Conservation (phyloP, 192 early-diverging fungal species). For the Mortierella alpina region DNA sequence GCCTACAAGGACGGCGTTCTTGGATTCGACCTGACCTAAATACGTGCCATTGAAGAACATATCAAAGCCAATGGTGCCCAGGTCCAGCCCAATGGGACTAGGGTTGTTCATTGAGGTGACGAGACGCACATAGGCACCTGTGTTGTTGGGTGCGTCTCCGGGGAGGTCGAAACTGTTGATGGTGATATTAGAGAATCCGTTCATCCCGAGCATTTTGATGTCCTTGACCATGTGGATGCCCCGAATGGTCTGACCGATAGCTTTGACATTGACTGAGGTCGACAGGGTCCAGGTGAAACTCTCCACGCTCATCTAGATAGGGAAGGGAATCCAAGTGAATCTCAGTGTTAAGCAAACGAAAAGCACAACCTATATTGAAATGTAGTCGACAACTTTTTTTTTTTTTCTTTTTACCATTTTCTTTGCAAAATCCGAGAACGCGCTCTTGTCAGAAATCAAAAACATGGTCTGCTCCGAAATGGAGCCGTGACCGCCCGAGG, state of each 20-base stretch:
- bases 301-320: conserved; percentile 29
- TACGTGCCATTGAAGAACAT: conserved; percentile 58
- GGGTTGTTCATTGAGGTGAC: conserved; percentile 64
- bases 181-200: conserved; percentile 60
- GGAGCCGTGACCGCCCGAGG: conserved; percentile 54
- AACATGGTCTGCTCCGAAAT: conserved; percentile 56
- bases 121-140: conserved; percentile 61
- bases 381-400: neutral
- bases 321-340: neutral
- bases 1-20: conserved; percentile 53
- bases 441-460: conserved; percentile 48
- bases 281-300: conserved; percentile 39
- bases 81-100: conserved; percentile 63
- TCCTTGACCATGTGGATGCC: conserved; percentile 32
- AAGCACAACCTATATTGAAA: neutral
- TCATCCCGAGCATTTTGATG: conserved; percentile 56
- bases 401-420: conserved; percentile 48
- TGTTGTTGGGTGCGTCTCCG: conserved; percentile 64
- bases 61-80: conserved; percentile 65
- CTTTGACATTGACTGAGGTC: conserved; percentile 29
- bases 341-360: neutral
- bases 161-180: conserved; percentile 65
- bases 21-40: conserved; percentile 61
- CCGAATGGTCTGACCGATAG: conserved; percentile 38
- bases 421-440: conserved; percentile 60